Conservation (phyloP, 75 land plant genomes). For the Picea sitchensis region DNA sequence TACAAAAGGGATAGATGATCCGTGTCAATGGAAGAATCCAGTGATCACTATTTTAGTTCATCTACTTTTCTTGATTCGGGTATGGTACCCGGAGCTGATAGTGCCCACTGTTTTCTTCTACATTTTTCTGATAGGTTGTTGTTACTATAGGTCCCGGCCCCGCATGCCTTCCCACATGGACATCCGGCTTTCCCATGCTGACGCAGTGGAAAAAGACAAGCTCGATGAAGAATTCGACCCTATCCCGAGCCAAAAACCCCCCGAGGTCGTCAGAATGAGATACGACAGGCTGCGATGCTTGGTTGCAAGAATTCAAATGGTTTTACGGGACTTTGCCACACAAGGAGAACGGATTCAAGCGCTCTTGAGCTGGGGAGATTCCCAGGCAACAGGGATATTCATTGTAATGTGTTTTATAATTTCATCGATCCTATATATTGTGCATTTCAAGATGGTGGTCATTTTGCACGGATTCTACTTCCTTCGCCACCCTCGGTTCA, state of each 20-base stretch:
- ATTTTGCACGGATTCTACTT: conserved; percentile 38
- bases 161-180: conserved; percentile 84
- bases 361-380: conserved; percentile 69
- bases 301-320: conserved; percentile 53
- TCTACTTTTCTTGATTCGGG: conserved; percentile 59
- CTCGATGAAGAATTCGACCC: conserved; percentile 84
- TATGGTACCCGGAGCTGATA: conserved; percentile 77
- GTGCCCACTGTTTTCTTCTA: conserved; percentile 57
- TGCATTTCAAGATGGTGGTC: conserved; percentile 50
- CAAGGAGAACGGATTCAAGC: conserved; percentile 60
- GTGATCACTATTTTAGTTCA: conserved; percentile 76
- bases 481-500: conserved; percentile 60
- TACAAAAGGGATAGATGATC: conserved; percentile 60
- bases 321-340: conserved; percentile 61
- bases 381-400: conserved; percentile 54
- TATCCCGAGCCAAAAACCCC: conserved; percentile 36
- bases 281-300: conserved; percentile 71
- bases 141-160: conserved; percentile 67
- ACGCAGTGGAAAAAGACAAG: conserved; percentile 59
- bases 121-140: conserved; percentile 83
- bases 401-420: conserved; percentile 47
- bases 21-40: conserved; percentile 74
- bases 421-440: conserved; percentile 50
- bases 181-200: conserved; percentile 75
- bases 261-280: conserved; percentile 48